phyloP scores from a whole-genome alignment of 2,329 filamentous ascomycete species.

The Ophiostoma piceae region DNA sequence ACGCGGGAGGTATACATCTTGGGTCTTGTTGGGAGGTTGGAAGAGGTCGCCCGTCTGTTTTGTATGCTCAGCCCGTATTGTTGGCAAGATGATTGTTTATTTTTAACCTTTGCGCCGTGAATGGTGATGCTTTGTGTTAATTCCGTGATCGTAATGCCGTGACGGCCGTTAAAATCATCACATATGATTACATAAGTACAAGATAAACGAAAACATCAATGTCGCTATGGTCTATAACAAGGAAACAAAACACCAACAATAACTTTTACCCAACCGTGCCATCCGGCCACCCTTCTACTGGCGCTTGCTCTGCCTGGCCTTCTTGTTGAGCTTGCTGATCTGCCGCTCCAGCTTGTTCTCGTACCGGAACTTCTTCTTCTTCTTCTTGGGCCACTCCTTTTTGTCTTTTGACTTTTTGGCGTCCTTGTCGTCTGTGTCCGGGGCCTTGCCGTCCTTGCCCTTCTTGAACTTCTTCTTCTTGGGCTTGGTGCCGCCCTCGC shows the following conservation, averaged over 20 bases:
- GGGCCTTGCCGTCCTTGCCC: constrained; percentile 22
- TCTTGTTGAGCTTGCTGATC: constrained; percentile 61
- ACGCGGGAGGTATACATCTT: constrained; percentile 17
- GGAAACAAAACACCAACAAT: neutral
- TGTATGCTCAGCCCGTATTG: constrained; percentile 19
- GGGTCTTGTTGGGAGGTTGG: constrained; percentile 20
- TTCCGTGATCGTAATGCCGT: neutral
- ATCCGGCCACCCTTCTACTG: neutral
- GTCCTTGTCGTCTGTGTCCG: constrained; percentile 33
- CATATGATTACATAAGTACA: neutral
- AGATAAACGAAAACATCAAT: neutral
- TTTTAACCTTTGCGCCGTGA: neutral
- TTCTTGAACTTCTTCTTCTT: constrained; percentile 30
- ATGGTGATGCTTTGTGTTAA: too few species aligned
- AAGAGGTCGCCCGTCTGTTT: constrained; percentile 18
- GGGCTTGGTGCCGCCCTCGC: constrained; percentile 33
- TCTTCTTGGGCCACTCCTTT: constrained; percentile 61
- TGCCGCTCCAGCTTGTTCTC: constrained; percentile 79
- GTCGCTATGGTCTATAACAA: constrained; percentile 4
- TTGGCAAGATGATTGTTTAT: constrained; percentile 19
- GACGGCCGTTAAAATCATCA: neutral
- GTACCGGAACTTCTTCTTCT: constrained; percentile 89
- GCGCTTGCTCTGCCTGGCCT: constrained; percentile 35
- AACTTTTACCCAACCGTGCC: neutral
- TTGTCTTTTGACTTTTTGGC: constrained; percentile 33